Conservation (phyloP, 2,329 filamentous ascomycete genomes). For the Colletotrichum navitas region DNA sequence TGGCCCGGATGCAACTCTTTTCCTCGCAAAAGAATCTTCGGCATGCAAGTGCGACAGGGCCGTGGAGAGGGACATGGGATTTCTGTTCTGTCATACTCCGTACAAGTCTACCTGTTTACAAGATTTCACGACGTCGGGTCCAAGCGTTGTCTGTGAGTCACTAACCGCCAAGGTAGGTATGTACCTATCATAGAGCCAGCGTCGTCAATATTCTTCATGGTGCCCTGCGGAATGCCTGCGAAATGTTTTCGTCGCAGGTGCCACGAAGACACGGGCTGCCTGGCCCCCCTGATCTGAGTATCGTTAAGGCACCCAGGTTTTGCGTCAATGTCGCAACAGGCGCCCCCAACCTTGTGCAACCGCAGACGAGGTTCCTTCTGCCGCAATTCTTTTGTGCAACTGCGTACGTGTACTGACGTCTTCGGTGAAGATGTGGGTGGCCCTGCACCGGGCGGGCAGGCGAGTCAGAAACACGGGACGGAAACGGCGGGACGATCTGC, state of each 20-base stretch:
- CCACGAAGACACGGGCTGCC: background rate
- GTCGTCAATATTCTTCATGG: background rate
- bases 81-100: conserved; percentile 23
- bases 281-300: background rate
- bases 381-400: background rate
- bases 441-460: background rate
- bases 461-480: conserved; percentile 16
- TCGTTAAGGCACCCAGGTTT: background rate
- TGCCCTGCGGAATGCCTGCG: background rate
- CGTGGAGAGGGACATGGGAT: conserved; percentile 18
- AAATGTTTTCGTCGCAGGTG: background rate
- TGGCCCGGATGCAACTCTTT: conserved; percentile 19
- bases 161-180: background rate
- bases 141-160: conserved; percentile 16
- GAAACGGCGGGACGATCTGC: conserved; percentile 40
- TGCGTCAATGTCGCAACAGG: background rate
- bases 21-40: background rate
- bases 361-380: background rate
- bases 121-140: conserved; percentile 3
- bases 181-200: background rate
- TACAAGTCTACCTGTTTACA: too few relatives aligned
- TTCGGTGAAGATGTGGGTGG: background rate
- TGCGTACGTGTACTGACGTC: background rate
- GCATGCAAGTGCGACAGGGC: background rate
- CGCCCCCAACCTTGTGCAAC: background rate